phyloP scores from a whole-genome alignment of 345 rosid genomes.

The Acer saccharum region DNA sequence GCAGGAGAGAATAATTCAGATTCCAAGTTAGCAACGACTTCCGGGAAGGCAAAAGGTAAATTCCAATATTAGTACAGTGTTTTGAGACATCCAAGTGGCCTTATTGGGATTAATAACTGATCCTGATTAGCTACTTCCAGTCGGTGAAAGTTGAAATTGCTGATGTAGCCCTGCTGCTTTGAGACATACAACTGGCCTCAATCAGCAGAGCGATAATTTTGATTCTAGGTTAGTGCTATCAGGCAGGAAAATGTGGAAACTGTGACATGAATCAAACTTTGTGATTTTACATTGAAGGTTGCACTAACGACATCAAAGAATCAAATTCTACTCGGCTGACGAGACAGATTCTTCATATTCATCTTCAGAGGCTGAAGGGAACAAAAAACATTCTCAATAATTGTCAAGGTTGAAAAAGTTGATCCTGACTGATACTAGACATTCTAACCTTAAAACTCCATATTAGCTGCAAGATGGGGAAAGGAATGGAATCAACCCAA shows the following conservation, averaged over 20 bases:
- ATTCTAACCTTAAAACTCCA: conserved; percentile 41
- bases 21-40: not conserved
- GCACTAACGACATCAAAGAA: conserved; percentile 19
- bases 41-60: not conserved
- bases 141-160: conserved; percentile 15
- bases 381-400: conserved; percentile 27
- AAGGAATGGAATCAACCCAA: conserved; percentile 27
- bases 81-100: conserved; percentile 10
- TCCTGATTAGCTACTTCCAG: conserved; percentile 8
- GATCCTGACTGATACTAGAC: conserved; percentile 25
- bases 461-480: conserved; percentile 37
- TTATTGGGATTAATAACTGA: conserved; percentile 15
- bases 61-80: conserved; percentile 7
- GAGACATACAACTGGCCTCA: conserved; percentile 18
- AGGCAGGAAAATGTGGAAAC: conserved; percentile 16
- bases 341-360: conserved; percentile 20
- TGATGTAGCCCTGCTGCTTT: conserved; percentile 22
- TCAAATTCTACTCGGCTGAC: conserved; percentile 18
- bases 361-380: conserved; percentile 28
- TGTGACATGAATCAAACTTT: conserved; percentile 26
- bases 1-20: not conserved
- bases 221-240: conserved; percentile 20
- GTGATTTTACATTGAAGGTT: conserved; percentile 30
- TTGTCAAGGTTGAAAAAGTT: not conserved
- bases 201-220: conserved; percentile 14